Percentiles rank a stretch among this genome's conserved stretches.
Evolutionary conservation across 306 rosid genomes (phyloP).

Genomic region (Ziziphus jujuba): DNA sequence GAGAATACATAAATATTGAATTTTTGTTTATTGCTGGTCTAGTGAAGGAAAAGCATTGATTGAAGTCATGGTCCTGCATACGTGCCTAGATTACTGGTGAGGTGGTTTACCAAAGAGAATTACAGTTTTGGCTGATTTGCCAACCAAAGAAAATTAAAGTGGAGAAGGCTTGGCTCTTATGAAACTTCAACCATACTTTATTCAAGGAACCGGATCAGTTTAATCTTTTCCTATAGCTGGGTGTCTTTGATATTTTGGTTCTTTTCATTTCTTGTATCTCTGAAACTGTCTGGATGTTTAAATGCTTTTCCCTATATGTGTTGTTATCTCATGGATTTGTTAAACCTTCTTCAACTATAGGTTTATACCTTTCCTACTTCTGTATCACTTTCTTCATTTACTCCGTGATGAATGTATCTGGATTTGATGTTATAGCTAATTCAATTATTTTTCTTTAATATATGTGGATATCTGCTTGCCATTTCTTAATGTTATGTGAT

Average conservation of each 20-base stretch:
- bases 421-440: background rate
- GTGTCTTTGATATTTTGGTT: background rate
- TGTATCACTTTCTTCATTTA: background rate
- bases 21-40: background rate
- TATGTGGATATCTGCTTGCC: background rate
- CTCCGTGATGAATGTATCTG: background rate
- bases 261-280: background rate
- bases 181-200: background rate
- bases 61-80: slow-evolving; percentile 2
- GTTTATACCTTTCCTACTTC: background rate
- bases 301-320: too few relatives aligned
- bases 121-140: slow-evolving; percentile 1
- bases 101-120: background rate
- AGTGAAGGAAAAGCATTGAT: background rate
- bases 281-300: too few relatives aligned
- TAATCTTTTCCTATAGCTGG: too few relatives aligned
- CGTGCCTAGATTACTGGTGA: background rate
- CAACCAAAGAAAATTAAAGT: background rate
- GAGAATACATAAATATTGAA: background rate
- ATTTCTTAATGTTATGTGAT: background rate
- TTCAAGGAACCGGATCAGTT: background rate
- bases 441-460: background rate
- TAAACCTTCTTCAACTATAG: background rate
- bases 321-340: background rate
- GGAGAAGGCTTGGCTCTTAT: background rate